Evolutionary conservation across 805 yeast species (phyloP), one percentile per base, ranked within the genome.

Genomic region (Metschnikowia aberdeeniae): DNA sequence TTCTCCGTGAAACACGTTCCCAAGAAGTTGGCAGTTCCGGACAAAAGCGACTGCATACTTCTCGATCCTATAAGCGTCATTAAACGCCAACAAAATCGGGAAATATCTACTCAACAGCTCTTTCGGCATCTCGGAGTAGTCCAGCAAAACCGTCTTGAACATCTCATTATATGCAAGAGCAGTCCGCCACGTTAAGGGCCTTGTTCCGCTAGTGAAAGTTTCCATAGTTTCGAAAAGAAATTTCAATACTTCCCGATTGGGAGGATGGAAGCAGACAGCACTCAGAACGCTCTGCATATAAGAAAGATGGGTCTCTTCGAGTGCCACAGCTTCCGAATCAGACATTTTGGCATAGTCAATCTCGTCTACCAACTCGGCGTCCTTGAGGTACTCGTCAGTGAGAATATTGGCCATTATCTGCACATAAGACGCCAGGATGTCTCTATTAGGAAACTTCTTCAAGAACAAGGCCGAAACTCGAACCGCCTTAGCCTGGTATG

Each of bases 401-500:
- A 74, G 57, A 34, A 68, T 64, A 40, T 44, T 55, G 32, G 46
- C 62, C 62, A 64, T 64, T 5, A 68, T 52, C 2, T 59, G 67
- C 12, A 72, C 50, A 50, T 77, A 78, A 1, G 63, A 60, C 2
- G 60, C 66, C 19, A 68, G 60, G 27, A 75, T 54, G 9, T 67
- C 68, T 1, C 60, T 65, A 6, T 49, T 48, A 12, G 64, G 63
- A 45, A 68, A 76, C 3, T 47, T 55, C 22, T 63, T 61, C 3
- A 80, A 53, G 52, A 74, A 87, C 13, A 60, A 64, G 2, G 87
- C 85, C 32, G 80, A 67, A 0, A 75, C 61, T 22, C 74, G 69
- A 10, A 86, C 61, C 1, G 84, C 78, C 14, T 75, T 72, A 40
- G 68, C 70, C 42, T 81, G 84, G 61, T 90, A 89, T 0, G 62